Conservation (phyloP, 768 basidiomycete species). For the Boletus speciosus region DNA sequence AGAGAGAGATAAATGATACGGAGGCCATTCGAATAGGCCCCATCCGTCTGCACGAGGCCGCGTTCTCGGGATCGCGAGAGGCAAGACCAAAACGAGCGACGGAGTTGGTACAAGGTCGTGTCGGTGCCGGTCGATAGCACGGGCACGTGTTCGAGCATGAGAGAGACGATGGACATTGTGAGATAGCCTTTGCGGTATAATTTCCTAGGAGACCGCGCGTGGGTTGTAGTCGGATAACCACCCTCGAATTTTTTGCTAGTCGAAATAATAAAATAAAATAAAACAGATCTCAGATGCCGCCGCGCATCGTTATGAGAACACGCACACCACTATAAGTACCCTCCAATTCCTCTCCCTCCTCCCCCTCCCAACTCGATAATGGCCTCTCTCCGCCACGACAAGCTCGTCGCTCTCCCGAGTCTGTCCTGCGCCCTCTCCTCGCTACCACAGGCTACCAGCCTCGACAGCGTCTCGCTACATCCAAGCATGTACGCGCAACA, state of each 20-base stretch:
- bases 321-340: slow-evolving; percentile 13
- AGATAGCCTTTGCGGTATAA: slow-evolving; percentile 3
- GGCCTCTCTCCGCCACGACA: slow-evolving; percentile 38
- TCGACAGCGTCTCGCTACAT: slow-evolving; percentile 64
- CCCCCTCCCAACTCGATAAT: slow-evolving; percentile 24
- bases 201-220: slow-evolving; percentile 34
- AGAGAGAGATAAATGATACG: slow-evolving; percentile 2
- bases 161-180: neutral
- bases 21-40: neutral
- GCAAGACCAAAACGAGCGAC: too few relatives aligned
- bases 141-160: too few relatives aligned
- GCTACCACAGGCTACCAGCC: slow-evolving; percentile 68
- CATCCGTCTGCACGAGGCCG: too few relatives aligned
- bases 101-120: too few relatives aligned
- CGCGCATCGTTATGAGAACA: slow-evolving; percentile 27
- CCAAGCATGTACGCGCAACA: slow-evolving; percentile 66
- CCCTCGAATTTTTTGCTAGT: slow-evolving; percentile 21
- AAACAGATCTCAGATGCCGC: slow-evolving; percentile 21
- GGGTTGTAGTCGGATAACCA: slow-evolving; percentile 10
- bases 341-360: neutral
- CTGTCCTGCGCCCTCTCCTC: slow-evolving; percentile 65
- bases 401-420: slow-evolving; percentile 70
- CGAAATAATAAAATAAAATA: slow-evolving; percentile 7
- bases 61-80: too few relatives aligned
- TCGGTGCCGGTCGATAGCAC: too few relatives aligned